Base-by-base conservation (phyloP, 1,284 basidiomycete species). In the Trametes sp. region DNA sequence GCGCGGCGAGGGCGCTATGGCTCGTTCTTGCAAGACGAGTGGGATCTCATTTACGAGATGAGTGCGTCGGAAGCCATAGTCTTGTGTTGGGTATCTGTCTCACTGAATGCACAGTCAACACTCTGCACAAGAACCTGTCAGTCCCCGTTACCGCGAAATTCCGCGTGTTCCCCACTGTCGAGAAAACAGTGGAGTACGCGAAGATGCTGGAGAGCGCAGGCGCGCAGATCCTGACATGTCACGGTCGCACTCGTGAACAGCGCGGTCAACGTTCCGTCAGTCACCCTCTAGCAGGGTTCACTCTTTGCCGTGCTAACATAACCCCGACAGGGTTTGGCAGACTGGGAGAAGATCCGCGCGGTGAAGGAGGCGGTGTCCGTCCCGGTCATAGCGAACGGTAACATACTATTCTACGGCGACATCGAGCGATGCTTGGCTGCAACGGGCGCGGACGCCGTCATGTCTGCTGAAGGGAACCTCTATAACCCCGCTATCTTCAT, bases 301-400 rank as follows among this genome's bases (percentile, higher is more conserved):
- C 2, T 46, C 42, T 51, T 35, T 13, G 23, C 33, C 54, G 61
- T 51, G 42, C 45, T 33, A 42, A 52, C 53, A 70, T 41, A 5
- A 0, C 42, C 8, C 16, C 1, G 10, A 70, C 9, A 91, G 88
- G 95, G 78, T 51, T 54, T 79, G 51, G 63, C 76, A 53, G 70
- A 78, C 68, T 66, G 79, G 70, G 71, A 79, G 69, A 68, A 81
- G 64, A 73, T 80, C 64, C 64, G 76, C 60, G 70, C 74, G 38
- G 71, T 74, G 33, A 72, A 77, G 64, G 75, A 92, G 69, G 92
- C 94, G 0, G 94, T 98, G 31, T 89, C 86, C 1, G 87, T 98
- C 0, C 97, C 97, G 0, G 96, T 98, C 1, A 94, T 99, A 73
- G 96, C 97, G 0, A 99, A 99, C 75, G 97, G 97, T n/a, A 98